Conservation (phyloP, 495 filamentous ascomycete species). For the Cudoniella acicularis region DNA sequence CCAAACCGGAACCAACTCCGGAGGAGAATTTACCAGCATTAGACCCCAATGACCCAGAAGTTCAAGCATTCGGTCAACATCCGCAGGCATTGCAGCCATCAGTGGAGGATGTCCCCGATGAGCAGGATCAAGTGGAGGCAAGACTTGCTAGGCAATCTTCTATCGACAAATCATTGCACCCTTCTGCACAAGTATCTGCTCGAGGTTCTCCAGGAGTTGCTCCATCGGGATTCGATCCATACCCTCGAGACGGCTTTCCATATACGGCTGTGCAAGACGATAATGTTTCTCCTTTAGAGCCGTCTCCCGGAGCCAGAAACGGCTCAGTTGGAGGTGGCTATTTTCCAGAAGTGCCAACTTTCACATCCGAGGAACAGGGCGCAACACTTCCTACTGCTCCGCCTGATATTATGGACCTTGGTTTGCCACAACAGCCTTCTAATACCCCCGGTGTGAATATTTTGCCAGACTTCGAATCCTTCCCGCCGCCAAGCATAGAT, state of each 20-base stretch:
- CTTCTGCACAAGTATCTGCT: constrained; percentile 40
- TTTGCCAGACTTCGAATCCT: constrained; percentile 14
- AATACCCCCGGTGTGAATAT: constrained; percentile 4
- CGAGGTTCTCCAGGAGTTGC: constrained; percentile 11
- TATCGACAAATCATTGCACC: constrained; percentile 46
- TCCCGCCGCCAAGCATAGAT: constrained; percentile 13
- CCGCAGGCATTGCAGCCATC: constrained; percentile 47
- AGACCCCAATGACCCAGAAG: constrained; percentile 60
- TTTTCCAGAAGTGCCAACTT: constrained; percentile 45
- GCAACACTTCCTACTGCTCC: constrained; percentile 22
- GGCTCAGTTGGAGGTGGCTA: constrained; percentile 49
- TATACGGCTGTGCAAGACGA: constrained; percentile 25
- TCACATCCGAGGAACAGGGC: constrained; percentile 24
- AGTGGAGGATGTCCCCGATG: constrained; percentile 53
- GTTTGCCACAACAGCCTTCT: constrained; percentile 28
- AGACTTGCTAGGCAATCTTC: constrained; percentile 33
- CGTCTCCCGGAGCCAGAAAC: constrained; percentile 27
- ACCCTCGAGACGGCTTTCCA: constrained; percentile 22
- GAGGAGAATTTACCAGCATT: constrained; percentile 40
- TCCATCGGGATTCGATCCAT: constrained; percentile 18
- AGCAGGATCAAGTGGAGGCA: constrained; percentile 31
- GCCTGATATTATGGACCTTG: constrained; percentile 16
- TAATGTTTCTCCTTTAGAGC: constrained; percentile 36
- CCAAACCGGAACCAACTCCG: constrained; percentile 50
- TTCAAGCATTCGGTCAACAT: constrained; percentile 44